Evolutionary conservation across 441 rosid genomes (phyloP).

Genomic region (Eruca vesicaria): DNA sequence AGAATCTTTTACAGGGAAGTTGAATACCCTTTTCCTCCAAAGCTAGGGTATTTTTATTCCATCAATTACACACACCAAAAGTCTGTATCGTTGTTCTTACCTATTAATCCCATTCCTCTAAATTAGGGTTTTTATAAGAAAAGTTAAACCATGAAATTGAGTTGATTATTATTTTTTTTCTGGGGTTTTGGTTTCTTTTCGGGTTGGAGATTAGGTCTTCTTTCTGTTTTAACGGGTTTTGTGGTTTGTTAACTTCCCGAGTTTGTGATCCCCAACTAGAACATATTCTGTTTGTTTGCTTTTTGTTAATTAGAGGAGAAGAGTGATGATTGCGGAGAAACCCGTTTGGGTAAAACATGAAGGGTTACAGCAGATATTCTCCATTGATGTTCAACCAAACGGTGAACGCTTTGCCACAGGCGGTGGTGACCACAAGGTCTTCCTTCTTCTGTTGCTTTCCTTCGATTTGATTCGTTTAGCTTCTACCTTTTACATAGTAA

Average conservation of each 20-base stretch:
- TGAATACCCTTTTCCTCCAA: too few relatives aligned
- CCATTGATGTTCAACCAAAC: constrained; percentile 96
- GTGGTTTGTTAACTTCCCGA: neutral
- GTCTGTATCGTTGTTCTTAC: neutral
- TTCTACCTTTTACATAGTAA: neutral
- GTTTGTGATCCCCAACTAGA: neutral
- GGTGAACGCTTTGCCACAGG: constrained; percentile 96
- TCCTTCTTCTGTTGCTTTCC: neutral
- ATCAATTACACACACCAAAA: neutral
- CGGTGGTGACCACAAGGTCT: constrained; percentile 99
- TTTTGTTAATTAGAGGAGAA: neutral
- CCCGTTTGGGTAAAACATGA: constrained; percentile 97
- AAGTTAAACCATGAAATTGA: constrained; percentile 9
- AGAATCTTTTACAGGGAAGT: too few relatives aligned
- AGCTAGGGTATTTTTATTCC: neutral
- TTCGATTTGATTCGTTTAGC: neutral
- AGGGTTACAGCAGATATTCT: constrained; percentile 96
- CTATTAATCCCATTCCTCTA: neutral
- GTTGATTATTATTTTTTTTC: constrained; percentile 15
- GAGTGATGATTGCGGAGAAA: constrained; percentile 91
- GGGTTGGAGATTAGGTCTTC: neutral
- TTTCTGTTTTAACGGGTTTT: neutral
- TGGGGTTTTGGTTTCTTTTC: constrained; percentile 18
- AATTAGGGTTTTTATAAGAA: constrained; percentile 15
- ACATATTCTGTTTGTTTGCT: neutral